phyloP scores from a whole-genome alignment of 306 rosid species.

The Trifolium subterraneum region DNA sequence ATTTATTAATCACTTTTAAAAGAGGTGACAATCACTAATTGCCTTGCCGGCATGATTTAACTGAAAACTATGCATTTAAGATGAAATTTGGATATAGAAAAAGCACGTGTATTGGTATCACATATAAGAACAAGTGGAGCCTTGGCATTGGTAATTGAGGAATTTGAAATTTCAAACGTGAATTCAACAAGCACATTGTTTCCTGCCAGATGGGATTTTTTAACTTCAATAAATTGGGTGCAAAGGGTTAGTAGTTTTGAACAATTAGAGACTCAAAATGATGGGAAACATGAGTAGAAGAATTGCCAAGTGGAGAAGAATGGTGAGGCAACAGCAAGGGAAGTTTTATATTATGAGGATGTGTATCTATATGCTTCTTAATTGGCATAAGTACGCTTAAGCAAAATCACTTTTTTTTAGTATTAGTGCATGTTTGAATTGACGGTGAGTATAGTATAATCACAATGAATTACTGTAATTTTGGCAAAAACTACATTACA shows the following conservation, averaged over 20 bases:
- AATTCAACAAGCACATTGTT: not conserved
- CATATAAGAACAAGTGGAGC: slow-evolving; percentile 56
- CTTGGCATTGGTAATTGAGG: slow-evolving; percentile 20
- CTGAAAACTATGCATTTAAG: slow-evolving; percentile 48
- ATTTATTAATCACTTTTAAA: slow-evolving; percentile 42
- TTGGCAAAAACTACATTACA: too few relatives aligned
- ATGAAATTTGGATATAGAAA: slow-evolving; percentile 34
- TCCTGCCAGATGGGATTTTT: slow-evolving; percentile 36
- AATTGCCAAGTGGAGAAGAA: slow-evolving; percentile 71
- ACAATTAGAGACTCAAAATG: slow-evolving; percentile 25
- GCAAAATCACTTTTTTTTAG: slow-evolving; percentile 25
- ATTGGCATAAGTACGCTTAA: slow-evolving; percentile 70
- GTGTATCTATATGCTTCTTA: slow-evolving; percentile 85
- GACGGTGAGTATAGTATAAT: too few relatives aligned
- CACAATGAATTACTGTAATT: too few relatives aligned
- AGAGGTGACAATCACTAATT: slow-evolving; percentile 49
- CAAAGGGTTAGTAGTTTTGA: slow-evolving; percentile 27
- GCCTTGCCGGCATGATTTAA: slow-evolving; percentile 65
- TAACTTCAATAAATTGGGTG: slow-evolving; percentile 45
- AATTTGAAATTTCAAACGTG: not conserved
- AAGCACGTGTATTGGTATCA: slow-evolving; percentile 51
- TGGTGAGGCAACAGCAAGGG: slow-evolving; percentile 72
- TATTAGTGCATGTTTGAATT: not conserved
- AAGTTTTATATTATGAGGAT: slow-evolving; percentile 79
- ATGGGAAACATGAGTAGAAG: slow-evolving; percentile 55